Evolutionary conservation across 2,329 filamentous ascomycete genomes (phyloP).

Genomic region (Paradendryphiella salina): DNA sequence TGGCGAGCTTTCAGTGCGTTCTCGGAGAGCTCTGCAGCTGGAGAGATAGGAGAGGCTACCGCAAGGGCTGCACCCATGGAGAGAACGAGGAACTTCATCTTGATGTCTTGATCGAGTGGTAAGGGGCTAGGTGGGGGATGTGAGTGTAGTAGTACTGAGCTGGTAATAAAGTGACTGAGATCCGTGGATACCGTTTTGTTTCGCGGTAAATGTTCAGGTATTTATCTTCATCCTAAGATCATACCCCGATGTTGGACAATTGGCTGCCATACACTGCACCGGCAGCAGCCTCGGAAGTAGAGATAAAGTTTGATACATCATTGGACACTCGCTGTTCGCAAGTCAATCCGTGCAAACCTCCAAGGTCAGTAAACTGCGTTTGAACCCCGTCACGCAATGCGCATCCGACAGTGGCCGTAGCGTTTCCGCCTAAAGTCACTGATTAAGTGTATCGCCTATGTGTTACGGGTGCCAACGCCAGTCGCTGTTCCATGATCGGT

Average conservation of each 20-base stretch:
- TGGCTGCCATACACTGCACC: background rate
- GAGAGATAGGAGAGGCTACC: constrained; percentile 17
- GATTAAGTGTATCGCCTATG: background rate
- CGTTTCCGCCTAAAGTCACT: background rate
- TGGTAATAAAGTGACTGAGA: background rate
- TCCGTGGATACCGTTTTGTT: constrained; percentile 1
- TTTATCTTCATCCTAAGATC: background rate
- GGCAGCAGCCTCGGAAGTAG: background rate
- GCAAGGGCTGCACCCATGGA: constrained; percentile 20
- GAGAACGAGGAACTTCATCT: constrained; percentile 29
- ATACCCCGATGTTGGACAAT: background rate
- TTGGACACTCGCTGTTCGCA: background rate
- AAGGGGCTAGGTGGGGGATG: too few relatives aligned
- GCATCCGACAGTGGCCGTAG: background rate
- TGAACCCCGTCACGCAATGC: background rate
- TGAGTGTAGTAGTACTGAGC: background rate
- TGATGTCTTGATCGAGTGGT: background rate
- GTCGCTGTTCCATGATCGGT: background rate
- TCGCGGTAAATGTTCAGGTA: background rate
- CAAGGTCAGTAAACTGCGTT: background rate
- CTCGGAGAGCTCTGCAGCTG: constrained; percentile 12
- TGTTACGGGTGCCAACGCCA: background rate
- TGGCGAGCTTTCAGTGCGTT: constrained; percentile 20
- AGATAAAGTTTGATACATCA: background rate
- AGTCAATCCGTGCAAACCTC: background rate